Conservation (phyloP, 2,329 filamentous ascomycete species). For the Beauveria sp. region DNA sequence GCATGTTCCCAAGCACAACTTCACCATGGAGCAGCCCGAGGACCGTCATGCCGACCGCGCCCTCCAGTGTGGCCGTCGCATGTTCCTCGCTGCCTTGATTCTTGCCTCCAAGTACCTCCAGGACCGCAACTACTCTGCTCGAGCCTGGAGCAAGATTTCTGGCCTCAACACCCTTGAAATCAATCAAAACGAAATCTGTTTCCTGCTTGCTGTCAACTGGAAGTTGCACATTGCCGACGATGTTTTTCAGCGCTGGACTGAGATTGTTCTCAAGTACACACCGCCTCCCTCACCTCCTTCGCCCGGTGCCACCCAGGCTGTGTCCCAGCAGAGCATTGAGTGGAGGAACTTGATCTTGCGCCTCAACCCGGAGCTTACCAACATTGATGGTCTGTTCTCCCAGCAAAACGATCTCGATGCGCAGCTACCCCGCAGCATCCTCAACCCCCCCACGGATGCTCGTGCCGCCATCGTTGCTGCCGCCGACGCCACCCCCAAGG, state of each 20-base stretch:
- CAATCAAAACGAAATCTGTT: conserved; percentile 92
- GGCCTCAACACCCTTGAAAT: conserved; percentile 91
- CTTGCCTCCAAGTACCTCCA: conserved; percentile 96
- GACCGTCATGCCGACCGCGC: conserved; percentile 67
- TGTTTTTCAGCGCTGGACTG: conserved; percentile 87
- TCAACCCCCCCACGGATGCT: conserved; percentile 34
- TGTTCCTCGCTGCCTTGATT: conserved; percentile 93
- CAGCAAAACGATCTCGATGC: conserved; percentile 29
- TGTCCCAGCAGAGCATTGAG: conserved; percentile 41
- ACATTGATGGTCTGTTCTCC: conserved; percentile 46
- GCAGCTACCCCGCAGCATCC: conserved; percentile 35
- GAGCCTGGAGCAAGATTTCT: conserved; percentile 98
- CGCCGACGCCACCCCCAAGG: conserved; percentile 31
- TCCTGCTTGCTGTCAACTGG: conserved; percentile 86
- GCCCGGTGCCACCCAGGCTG: conserved; percentile 38
- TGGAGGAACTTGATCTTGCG: conserved; percentile 53
- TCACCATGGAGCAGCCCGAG: conserved; percentile 76
- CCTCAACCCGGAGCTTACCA: conserved; percentile 50
- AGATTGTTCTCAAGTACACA: conserved; percentile 80
- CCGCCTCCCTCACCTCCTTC: conserved; percentile 58
- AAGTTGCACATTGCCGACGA: conserved; percentile 87
- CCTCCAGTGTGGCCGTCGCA: conserved; percentile 89
- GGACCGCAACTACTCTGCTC: conserved; percentile 93
- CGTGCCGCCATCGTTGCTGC: conserved; percentile 25
- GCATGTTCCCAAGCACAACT: conserved; percentile 74